Evolutionary conservation across 2,329 filamentous ascomycete species (phyloP).

Genomic region (Sclerotinia spermophila): DNA sequence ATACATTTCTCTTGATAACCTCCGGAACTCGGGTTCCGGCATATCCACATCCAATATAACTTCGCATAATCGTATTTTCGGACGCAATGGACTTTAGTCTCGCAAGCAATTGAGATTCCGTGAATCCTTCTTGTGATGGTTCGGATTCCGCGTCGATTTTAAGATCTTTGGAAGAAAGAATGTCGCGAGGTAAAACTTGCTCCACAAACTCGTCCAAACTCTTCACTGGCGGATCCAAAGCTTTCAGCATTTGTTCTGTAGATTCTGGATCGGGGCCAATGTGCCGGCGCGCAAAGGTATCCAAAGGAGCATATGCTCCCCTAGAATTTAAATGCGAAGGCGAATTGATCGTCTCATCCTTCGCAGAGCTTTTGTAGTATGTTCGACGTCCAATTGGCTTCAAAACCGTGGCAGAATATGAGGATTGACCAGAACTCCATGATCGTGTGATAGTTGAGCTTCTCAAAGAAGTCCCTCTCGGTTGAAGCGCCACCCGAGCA

Average conservation of each 20-base stretch:
- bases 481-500: slow-evolving; percentile 25
- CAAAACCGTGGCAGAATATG: slow-evolving; percentile 19
- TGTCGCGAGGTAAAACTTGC: slow-evolving; percentile 77
- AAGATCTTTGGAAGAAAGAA: slow-evolving; percentile 65
- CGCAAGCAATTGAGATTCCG: slow-evolving; percentile 58
- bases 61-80: slow-evolving; percentile 59
- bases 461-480: slow-evolving; percentile 21
- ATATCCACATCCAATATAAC: slow-evolving; percentile 85
- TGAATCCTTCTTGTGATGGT: slow-evolving; percentile 33
- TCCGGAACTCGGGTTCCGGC: slow-evolving; percentile 81
- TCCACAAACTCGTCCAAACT: slow-evolving; percentile 78
- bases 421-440: slow-evolving; percentile 27
- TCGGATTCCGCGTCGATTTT: slow-evolving; percentile 47
- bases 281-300: slow-evolving; percentile 72
- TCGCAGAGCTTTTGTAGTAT: slow-evolving; percentile 36
- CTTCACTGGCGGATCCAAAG: slow-evolving; percentile 68
- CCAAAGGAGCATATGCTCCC: slow-evolving; percentile 45
- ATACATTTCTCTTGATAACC: slow-evolving; percentile 87
- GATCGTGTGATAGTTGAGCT: slow-evolving; percentile 26
- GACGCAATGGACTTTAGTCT: slow-evolving; percentile 50
- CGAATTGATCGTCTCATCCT: slow-evolving; percentile 30
- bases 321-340: slow-evolving; percentile 25
- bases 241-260: slow-evolving; percentile 73
- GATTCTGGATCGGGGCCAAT: slow-evolving; percentile 76
- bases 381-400: slow-evolving; percentile 29